Evolutionary conservation across 148 eudicot species (phyloP).

Genomic region (Vaccinium myrtillus): DNA sequence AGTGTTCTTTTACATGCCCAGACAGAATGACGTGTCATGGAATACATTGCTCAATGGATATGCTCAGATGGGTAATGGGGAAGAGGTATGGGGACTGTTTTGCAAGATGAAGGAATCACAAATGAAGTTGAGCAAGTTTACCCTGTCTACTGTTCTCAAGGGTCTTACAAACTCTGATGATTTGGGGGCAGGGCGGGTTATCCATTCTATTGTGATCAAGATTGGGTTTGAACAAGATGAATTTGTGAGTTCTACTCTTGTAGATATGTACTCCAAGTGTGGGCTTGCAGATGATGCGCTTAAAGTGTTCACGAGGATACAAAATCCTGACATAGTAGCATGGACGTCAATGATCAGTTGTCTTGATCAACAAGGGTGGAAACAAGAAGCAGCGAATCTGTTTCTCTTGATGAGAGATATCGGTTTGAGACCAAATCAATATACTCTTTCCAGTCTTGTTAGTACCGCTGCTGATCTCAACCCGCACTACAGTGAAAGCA

Average conservation of each 20-base stretch:
- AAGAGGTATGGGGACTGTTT: conserved; percentile 34
- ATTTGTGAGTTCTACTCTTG: conserved; percentile 39
- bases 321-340: conserved; percentile 36
- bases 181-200: conserved; percentile 31
- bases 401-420: conserved; percentile 32
- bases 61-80: conserved; percentile 34
- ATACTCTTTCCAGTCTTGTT: conserved; percentile 36
- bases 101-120: conserved; percentile 30
- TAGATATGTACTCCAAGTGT: conserved; percentile 50
- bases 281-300: conserved; percentile 35
- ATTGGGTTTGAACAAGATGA: conserved; percentile 38
- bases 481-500: conserved; percentile 27
- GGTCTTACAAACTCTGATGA: conserved; percentile 32
- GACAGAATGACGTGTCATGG: conserved; percentile 45
- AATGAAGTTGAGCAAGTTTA: conserved; percentile 35
- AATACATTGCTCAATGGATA: conserved; percentile 48
- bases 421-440: conserved; percentile 41
- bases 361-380: conserved; percentile 40
- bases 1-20: conserved; percentile 36
- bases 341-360: conserved; percentile 46
- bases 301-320: conserved; percentile 29
- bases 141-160: conserved; percentile 42
- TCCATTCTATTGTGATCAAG: conserved; percentile 37
- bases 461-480: conserved; percentile 36
- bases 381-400: conserved; percentile 37